A percentile compares a stretch with the other conserved stretches of the same genome.
These are phyloP conservation scores for Neurospora sublineolata DNA, from an alignment of 495 filamentous ascomycete species.

Conservation along the genomic window DNA sequence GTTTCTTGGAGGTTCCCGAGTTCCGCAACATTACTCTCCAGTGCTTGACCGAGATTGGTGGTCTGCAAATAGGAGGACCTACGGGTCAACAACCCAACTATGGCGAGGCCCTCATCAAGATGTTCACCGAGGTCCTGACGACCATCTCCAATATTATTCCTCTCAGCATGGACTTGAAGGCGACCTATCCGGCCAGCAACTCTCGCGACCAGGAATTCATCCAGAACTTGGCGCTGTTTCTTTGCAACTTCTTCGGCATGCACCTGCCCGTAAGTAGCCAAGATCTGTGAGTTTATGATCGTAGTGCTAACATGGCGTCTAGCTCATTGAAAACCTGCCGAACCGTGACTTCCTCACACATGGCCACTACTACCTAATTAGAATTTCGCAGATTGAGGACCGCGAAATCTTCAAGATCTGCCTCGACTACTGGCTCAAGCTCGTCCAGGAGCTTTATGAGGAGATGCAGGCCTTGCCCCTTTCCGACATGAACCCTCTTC, in stretches of 20 bases:
- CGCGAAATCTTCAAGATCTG: slow-evolving; percentile 99
- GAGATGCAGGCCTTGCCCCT: slow-evolving; percentile 95
- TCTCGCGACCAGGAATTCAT: slow-evolving; percentile 94
- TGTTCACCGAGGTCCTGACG: slow-evolving; percentile 93
- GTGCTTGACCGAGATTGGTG: slow-evolving; percentile 92
- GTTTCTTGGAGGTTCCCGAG: slow-evolving; percentile 82
- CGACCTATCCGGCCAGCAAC: slow-evolving; percentile 80
- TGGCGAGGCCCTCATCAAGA: slow-evolving; percentile 84
- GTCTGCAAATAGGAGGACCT: slow-evolving; percentile 59
- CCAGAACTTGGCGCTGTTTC: slow-evolving; percentile 87
- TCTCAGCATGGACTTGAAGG: slow-evolving; percentile 74
- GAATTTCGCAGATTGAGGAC: slow-evolving; percentile 96
- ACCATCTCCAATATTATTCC: slow-evolving; percentile 86
- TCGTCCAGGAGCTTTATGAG: slow-evolving; percentile 97
- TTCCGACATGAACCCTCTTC: slow-evolving; percentile 79
- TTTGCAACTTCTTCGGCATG: slow-evolving; percentile 89
- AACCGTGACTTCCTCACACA: slow-evolving; percentile 91
- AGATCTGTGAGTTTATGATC: neutral
- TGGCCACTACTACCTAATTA: slow-evolving; percentile 94
- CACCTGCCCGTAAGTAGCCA: slow-evolving; percentile 69
- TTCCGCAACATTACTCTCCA: slow-evolving; percentile 96
- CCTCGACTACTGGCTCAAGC: slow-evolving; percentile 96
- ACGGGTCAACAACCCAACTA: slow-evolving; percentile 58
- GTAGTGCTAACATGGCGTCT: slow-evolving; percentile 15
- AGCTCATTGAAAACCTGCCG: slow-evolving; percentile 91